Evolutionary conservation across 1,139 yeast genomes (phyloP), one percentile per base, ranked within the genome.

Genomic region (Candida dubliniensis): DNA sequence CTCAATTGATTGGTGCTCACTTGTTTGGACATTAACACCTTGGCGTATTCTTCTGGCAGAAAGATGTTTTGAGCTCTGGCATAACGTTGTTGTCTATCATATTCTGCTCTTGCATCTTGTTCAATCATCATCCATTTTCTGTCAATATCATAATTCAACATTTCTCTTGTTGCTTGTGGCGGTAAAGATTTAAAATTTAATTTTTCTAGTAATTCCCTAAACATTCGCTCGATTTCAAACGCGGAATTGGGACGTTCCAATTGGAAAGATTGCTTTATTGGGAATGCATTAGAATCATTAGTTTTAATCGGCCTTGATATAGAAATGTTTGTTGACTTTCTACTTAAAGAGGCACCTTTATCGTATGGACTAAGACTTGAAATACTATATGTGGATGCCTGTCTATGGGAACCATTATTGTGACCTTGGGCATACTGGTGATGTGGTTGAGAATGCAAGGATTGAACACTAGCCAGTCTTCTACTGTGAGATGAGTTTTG

Each of bases 101-200:
- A 74, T 55, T 88, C 97, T 7, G 91, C 79, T 45, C 87, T 73
- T 30, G 86, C 83, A 62, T 90, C 96, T 61, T 93, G 98, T 55
- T 86, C 82, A 36, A 93, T 86, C 54, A 93, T 74, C 83, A 87
- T 82, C 96, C 97, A 89, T 64, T 93, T 93, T 56, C 90, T 88
- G 43, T 85, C 87, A 0, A 81, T 71, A 36, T 86, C 79, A 58
- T 87, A 90, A 52, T 78, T 80, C 57, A 82, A 72, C 86, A 93
- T 82, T 60, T 88, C 95, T 49, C 75, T 79, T 52, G 84, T 84
- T 8, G 95, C 96, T 47, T 79, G 81, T 25, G 80, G 79, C 0
- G 96, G 96, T 40, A 90, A 71, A 44, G 87, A 80, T 54, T 84
- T 82, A 62, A 88, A 86, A 60, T 90, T 95, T 56, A 97, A 77